Evolutionary conservation across 352 stramenopile species (phyloP), one percentile per base, ranked within the genome.

Genomic region (Globisporangium megalacanthum): DNA sequence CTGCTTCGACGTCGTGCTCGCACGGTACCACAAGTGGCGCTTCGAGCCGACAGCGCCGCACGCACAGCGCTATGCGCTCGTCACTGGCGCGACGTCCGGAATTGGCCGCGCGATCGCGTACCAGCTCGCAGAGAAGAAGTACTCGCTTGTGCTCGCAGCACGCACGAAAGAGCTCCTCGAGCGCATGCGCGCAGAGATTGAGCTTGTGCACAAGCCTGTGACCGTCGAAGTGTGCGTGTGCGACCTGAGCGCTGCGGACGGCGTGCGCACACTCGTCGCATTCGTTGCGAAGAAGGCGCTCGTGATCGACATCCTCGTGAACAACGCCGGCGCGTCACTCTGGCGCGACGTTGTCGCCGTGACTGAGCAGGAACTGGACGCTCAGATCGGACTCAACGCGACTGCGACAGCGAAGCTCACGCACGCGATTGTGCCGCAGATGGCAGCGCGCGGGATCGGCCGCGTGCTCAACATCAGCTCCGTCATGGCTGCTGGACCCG

Each of bases 381-480:
- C 73, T 5, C 61, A 94, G 50, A 73, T 95, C 60, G 73, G 70
- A 6, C 66, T 93, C 9, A 88, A 95, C 52, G 72, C 92, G 49
- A 72, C 75, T 13, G 73, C 77, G 4, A 72, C 81, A 53, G 67
- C 86, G 7, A 70, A 73, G n/a, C 54, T 93, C 59, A 89, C 77
- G 35, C 70, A 74, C 37, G 67, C 72, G 5, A 67, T 96, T 20
- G 56, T 92, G 22, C 79, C 84, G 36, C 68, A 82, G 50, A 96
- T 96, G 88, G 64, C 81, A 3, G 59, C 73, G 56, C 74, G 86
- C 10, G 71, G 79, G 25, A 54, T 79, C 31, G 88, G 86, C 5
- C 79, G 83, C 48, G 72, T 96, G 31, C 63, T 96, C 45, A 95
- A 95, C 62, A 79, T 96, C 22, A 82, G 79, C 37, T 91, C 83